Percentiles rank a stretch among this genome's conserved stretches.
Conservation (phyloP, 2,329 filamentous ascomycete genomes). For the Aureobasidium sp. region DNA sequence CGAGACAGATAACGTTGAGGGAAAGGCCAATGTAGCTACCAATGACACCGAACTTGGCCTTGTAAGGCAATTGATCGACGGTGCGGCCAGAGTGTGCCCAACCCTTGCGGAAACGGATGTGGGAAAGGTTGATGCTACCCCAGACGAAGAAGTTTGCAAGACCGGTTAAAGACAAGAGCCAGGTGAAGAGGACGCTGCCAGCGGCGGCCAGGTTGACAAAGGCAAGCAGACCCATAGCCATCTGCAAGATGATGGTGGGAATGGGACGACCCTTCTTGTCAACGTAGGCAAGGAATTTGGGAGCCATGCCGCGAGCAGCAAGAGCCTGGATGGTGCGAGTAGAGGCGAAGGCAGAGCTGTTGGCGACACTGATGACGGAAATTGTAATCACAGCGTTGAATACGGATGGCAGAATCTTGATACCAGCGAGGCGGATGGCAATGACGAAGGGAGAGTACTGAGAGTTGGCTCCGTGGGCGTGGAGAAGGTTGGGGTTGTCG, state of each 20-base stretch:
- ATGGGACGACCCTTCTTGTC: conserved; percentile 76
- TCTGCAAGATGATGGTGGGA: conserved; percentile 58
- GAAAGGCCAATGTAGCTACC: conserved; percentile 53
- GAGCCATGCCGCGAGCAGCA: conserved; percentile 53
- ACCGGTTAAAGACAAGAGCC: conserved; percentile 65
- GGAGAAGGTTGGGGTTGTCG: conserved; percentile 24
- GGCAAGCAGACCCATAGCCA: conserved; percentile 58
- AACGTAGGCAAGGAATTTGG: conserved; percentile 66
- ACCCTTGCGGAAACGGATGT: conserved; percentile 76
- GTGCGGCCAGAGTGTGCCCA: conserved; percentile 58
- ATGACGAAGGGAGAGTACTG: conserved; percentile 57
- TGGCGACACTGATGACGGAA: conserved; percentile 48
- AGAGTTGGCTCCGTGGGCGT: conserved; percentile 24
- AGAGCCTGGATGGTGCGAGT: conserved; percentile 47
- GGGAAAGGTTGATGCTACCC: conserved; percentile 72
- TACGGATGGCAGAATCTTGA: conserved; percentile 49
- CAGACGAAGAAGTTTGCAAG: conserved; percentile 67
- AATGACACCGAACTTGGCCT: conserved; percentile 46
- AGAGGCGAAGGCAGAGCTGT: conserved; percentile 47
- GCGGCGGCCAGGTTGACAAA: conserved; percentile 57
- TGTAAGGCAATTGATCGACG: conserved; percentile 53
- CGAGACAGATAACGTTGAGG: conserved; percentile 45
- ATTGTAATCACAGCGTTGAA: conserved; percentile 57
- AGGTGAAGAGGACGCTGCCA: conserved; percentile 57
- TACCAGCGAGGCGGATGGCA: conserved; percentile 49